A percentile compares a stretch with the other conserved stretches of the same genome.
Evolutionary conservation across 176 grass and related monocot genomes (phyloP).

Genomic region (Eremochloa ophiuroides): DNA sequence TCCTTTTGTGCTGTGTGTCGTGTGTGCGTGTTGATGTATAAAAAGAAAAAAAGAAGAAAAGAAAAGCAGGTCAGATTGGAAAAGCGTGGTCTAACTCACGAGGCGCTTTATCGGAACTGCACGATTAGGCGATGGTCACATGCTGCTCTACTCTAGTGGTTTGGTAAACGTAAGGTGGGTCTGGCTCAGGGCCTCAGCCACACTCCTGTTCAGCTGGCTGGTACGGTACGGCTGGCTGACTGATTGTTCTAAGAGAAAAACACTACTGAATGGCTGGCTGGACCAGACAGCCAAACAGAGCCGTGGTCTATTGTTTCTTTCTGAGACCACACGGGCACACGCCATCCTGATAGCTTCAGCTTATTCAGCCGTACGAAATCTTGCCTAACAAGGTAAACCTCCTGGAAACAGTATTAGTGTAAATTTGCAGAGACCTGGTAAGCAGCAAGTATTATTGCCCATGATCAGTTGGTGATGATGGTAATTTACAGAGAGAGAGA

Average conservation of each 20-base stretch:
- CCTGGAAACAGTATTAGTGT: not conserved
- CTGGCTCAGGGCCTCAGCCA: constrained; percentile 13
- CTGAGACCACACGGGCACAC: not conserved
- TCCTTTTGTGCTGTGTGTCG: not conserved
- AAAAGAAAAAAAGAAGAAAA: not conserved
- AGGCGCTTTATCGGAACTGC: constrained; percentile 17
- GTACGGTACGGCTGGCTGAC: too few species aligned
- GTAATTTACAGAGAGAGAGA: constrained; percentile 61
- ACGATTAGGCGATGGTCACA: constrained; percentile 37
- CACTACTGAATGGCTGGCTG: too few species aligned
- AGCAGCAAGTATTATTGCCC: constrained; percentile 21
- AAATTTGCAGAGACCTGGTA: not conserved
- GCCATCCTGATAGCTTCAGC: constrained; percentile 1
- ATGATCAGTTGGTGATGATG: constrained; percentile 27
- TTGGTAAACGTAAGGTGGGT: constrained; percentile 25
- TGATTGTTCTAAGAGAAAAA: too few species aligned
- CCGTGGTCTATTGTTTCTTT: not conserved
- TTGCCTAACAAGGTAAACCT: too few species aligned
- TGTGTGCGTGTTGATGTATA: not conserved
- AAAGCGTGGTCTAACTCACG: constrained; percentile 38
- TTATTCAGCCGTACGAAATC: too few species aligned
- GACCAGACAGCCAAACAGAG: too few species aligned
- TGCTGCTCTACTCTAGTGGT: constrained; percentile 31
- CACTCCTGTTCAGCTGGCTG: too few species aligned
- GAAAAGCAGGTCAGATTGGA: constrained; percentile 32